phyloP scores from a whole-genome alignment of 1,284 basidiomycete genomes.

The Fomitopsis betulina region DNA sequence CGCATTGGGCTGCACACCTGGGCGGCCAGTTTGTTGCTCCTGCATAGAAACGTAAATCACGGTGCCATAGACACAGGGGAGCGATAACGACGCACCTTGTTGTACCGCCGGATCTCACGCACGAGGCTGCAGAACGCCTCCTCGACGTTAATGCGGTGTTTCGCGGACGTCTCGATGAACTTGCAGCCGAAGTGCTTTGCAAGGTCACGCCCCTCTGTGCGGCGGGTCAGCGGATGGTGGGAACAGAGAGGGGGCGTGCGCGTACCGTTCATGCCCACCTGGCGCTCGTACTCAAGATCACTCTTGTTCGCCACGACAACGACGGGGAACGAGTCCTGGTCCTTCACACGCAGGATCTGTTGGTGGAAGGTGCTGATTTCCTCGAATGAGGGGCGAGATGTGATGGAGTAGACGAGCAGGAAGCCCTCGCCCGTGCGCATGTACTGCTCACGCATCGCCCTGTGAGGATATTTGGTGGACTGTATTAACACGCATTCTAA shows the following conservation, averaged over 20 bases:
- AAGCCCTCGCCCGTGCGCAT: conserved; percentile 99
- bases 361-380: conserved; percentile 98
- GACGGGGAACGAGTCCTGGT: conserved; percentile 97
- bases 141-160: conserved; percentile 97
- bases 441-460: conserved; percentile 97
- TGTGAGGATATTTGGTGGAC: conserved; percentile 25
- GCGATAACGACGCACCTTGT: conserved; percentile 57
- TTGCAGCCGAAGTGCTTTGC: conserved; percentile 96
- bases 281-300: conserved; percentile 96
- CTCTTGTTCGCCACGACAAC: conserved; percentile 99
- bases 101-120: conserved; percentile 94
- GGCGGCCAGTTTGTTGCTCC: conserved; percentile 63
- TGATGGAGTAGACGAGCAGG: conserved; percentile 98
- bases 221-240: not conserved
- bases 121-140: conserved; percentile 98
- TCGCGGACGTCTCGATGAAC: conserved; percentile 98
- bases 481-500: not conserved
- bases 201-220: conserved; percentile 91
- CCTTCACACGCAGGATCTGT: conserved; percentile 95
- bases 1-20: conserved; percentile 39
- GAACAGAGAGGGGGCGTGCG: not conserved
- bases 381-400: conserved; percentile 96
- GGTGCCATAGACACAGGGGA: not conserved
- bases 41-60: conserved; percentile 18
- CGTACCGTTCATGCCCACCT: conserved; percentile 92